phyloP scores from a whole-genome alignment of 163 green algal genomes.

The Prototheca cutis region DNA sequence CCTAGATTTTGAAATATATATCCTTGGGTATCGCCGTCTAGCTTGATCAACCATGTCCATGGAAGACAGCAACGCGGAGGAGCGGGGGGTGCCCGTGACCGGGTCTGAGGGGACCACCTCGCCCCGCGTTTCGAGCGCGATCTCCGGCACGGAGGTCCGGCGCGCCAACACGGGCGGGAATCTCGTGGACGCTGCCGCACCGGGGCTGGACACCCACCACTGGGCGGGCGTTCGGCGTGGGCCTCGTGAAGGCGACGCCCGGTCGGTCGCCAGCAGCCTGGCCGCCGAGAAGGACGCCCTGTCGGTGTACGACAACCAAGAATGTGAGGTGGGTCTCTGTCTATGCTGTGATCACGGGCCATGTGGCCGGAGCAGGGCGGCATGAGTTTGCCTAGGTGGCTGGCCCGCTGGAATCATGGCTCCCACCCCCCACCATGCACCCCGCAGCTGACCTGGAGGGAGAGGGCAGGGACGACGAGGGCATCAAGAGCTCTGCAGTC shows the following conservation, averaged over 20 bases:
- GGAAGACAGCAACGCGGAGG: too few relatives aligned
- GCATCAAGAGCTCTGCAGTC: neutral
- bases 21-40: too few relatives aligned
- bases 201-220: constrained; percentile 16
- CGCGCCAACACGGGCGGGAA: neutral
- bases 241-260: constrained; percentile 3
- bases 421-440: neutral
- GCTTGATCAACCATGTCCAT: too few relatives aligned
- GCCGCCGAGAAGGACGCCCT: constrained; percentile 24
- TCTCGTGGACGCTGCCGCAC: constrained; percentile 2
- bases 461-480: neutral
- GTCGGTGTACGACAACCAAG: constrained; percentile 17
- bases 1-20: too few relatives aligned
- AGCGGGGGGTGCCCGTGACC: too few relatives aligned
- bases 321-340: constrained; percentile 1
- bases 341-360: too few relatives aligned
- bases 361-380: constrained; percentile 1
- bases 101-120: neutral
- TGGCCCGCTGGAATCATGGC: too few relatives aligned
- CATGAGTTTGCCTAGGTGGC: neutral
- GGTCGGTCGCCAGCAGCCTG: constrained; percentile 13
- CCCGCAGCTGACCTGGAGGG: neutral
- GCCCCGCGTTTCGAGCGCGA: neutral
- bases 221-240: constrained; percentile 16
- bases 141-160: neutral